Conservation (phyloP, 202 grass and related monocot genomes). For the Thinopyrum obtusiflorum region DNA sequence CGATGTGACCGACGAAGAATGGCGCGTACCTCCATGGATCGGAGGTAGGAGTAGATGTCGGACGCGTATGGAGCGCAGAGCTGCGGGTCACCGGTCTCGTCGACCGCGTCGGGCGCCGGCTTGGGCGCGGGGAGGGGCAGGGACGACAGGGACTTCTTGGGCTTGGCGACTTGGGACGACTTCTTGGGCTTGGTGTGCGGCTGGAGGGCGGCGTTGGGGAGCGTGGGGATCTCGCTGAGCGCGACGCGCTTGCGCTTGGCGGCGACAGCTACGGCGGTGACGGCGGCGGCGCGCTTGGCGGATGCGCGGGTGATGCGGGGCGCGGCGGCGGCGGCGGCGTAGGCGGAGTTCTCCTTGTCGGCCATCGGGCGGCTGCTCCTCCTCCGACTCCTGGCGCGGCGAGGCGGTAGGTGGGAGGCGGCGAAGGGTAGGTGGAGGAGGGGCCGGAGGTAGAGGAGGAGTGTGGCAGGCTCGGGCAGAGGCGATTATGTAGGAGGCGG, state of each 20-base stretch:
- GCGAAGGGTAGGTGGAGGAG: background rate
- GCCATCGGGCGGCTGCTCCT: slow-evolving; percentile 51
- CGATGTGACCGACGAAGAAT: background rate
- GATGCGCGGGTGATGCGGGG: slow-evolving; percentile 50
- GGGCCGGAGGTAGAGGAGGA: slow-evolving; percentile 4
- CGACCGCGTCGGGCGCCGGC: background rate
- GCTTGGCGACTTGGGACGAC: background rate
- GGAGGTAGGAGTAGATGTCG: slow-evolving; percentile 63
- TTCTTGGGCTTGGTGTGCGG: slow-evolving; percentile 22
- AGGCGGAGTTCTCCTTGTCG: slow-evolving; percentile 49
- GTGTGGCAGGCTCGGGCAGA: background rate
- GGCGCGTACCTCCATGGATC: slow-evolving; percentile 49
- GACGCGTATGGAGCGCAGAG: slow-evolving; percentile 50
- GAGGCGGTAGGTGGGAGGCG: slow-evolving; percentile 1
- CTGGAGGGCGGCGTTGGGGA: slow-evolving; percentile 28
- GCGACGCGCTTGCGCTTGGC: slow-evolving; percentile 65
- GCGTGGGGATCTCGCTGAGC: slow-evolving; percentile 38
- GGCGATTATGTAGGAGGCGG: slow-evolving; percentile 6
- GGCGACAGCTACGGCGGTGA: slow-evolving; percentile 24
- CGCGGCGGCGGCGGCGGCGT: background rate
- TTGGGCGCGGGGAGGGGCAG: background rate
- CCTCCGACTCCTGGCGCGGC: slow-evolving; percentile 26
- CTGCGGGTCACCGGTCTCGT: slow-evolving; percentile 34
- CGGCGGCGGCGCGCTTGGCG: slow-evolving; percentile 40
- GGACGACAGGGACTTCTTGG: background rate